Evolutionary conservation across 371 early-diverging fungal genomes (phyloP), one percentile per base, ranked within the genome.

Genomic region (Mortierella sp.): DNA sequence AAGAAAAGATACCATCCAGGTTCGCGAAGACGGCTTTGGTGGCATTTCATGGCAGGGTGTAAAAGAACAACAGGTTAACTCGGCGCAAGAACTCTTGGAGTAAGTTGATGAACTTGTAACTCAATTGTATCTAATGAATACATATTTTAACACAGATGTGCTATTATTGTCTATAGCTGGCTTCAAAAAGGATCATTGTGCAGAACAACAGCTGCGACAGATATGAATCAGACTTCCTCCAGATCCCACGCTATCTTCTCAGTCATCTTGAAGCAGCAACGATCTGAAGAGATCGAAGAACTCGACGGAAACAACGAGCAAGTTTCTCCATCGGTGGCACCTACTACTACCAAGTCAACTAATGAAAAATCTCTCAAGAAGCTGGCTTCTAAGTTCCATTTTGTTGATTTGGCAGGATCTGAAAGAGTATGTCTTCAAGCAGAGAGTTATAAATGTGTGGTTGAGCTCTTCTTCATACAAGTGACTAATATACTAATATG

Each of bases 231-330:
- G 37, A 88, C 92, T 4, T 97, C 97, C 2, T 98, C 98, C 22
- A 89, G 99, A 72, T 97, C 97, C 32, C 99, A 99, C 85, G 99
- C 99, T 53, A 97, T 99, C 62, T 99, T 98, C 84, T 93, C 96
- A 13, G 90, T 98, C 26, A 92, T 74, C 32, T 58, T 81, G 70
- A 75, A 66, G 56, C 81, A 77, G 64, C 76, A 72, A 49, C 72
- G 63, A n/a, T 58, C 78, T 51, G 83, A 76, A 37, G 70, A 73
- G 32, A 26, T 45, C 0, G 71, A 77, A 22, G 68, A 67, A 19
- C 64, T 43, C n/a, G 64, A 63, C 34, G 74, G 67, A 2, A 61
- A 34, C 3, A 60, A 66, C 7, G 62, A 78, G 40, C 35, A 61
- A 4, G 62, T 37, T 37, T 67, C 67, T 5, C 61, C 68, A 17